Evolutionary conservation across 2,329 filamentous ascomycete species (phyloP).

Genomic region (Diaporthe eres): DNA sequence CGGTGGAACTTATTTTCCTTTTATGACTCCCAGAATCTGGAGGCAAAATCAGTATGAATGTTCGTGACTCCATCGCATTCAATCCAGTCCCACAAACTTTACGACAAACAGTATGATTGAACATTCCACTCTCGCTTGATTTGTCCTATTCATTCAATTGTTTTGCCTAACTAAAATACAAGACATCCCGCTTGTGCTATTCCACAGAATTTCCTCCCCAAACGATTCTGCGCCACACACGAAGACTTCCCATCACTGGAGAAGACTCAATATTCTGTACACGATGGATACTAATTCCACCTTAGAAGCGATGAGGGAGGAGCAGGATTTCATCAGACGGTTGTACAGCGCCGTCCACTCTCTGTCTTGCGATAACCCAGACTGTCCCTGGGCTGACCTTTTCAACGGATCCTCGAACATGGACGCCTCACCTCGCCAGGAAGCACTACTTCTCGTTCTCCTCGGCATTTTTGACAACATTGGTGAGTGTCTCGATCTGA

Average conservation of each 20-base stretch:
- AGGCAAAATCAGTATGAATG: not conserved
- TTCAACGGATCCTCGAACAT: not conserved
- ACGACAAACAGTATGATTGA: not conserved
- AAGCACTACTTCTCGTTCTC: not conserved
- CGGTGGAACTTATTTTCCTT: not conserved
- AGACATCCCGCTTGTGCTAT: no score
- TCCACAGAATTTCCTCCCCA: no score
- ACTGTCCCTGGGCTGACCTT: not conserved
- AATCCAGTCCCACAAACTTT: not conserved
- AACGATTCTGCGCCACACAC: not conserved
- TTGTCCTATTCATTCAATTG: not conserved
- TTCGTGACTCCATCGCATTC: constrained; percentile 10
- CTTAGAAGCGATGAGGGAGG: not conserved
- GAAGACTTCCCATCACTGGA: not conserved
- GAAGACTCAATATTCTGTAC: not conserved
- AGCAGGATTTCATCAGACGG: no score
- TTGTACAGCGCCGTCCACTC: not conserved
- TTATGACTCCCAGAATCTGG: not conserved
- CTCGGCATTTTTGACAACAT: not conserved
- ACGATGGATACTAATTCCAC: not conserved
- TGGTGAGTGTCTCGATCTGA: constrained; percentile 9
- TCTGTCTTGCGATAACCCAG: not conserved
- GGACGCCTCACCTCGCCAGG: not conserved
- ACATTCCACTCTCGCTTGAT: not conserved
- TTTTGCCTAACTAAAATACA: no score